Evolutionary conservation across 352 stramenopile species (phyloP), one percentile per base, ranked within the genome.

Genomic region (Pythium diclinum): DNA sequence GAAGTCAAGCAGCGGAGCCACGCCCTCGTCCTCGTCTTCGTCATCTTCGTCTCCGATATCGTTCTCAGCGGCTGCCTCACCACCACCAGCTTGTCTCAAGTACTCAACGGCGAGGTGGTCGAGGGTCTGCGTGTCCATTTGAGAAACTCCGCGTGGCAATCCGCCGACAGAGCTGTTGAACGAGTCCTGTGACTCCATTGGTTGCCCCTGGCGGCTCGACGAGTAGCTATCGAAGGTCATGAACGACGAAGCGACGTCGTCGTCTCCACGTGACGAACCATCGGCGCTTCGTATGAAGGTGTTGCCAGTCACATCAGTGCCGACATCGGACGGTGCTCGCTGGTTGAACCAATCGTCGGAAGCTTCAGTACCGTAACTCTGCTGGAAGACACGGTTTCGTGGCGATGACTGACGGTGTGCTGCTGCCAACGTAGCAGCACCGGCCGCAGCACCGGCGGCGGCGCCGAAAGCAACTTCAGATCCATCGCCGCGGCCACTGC

Each of bases 61-160:
- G 30, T 67, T 72, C 36, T 78, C 69, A 6, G 19, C 47, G 1
- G 59, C 11, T 14, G 16, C 42, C 2, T 51, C 63, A 36, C 34
- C 68, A 36, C 64, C 68, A 33, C 67, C 70, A 9, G 77, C 76
- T n/a, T 65, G 53, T 17, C 65, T 61, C 59, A 79, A 48, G 48
- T 78, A 78, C 3, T 54, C 71, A 5, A 59, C 61, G n/a, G 71
- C 67, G 13, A 74, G 47, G 28, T 56, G 59, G 21, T 74, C 63
- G 0, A 73, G 36, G 16, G 63, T 64, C 23, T 64, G 23, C 2
- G 66, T 66, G 44, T 62, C 34, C n/a, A 54, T 46, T 34, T 34
- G 59, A 13, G 63, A 42, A 21, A 61, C 33, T 17, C 56, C 40
- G 6, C 11, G 38, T 11, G 13, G 9, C 10, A 44, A 10, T 2